A percentile compares a stretch with the other conserved stretches of the same genome.
Evolutionary conservation across 225 moss, liverwort and hornwort species (phyloP).

Genomic region (Asterella californica): DNA sequence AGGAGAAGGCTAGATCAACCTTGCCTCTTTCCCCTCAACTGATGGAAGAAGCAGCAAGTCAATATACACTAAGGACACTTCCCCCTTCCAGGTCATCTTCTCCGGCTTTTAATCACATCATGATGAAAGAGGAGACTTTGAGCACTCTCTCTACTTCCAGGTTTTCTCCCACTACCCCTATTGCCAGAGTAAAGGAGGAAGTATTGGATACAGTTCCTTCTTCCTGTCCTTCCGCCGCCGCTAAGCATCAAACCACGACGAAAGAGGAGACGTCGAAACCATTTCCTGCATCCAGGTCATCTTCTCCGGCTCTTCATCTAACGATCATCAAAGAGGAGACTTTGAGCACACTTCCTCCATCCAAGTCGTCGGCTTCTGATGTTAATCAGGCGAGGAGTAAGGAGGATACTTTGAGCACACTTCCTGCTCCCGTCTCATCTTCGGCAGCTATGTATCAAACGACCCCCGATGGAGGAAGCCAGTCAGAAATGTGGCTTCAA

Average conservation of each 20-base stretch:
- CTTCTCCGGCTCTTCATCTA: slow-evolving; percentile 7
- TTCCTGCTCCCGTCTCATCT: slow-evolving; percentile 8
- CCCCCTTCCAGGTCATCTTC: slow-evolving; percentile 13
- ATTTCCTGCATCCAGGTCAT: slow-evolving; percentile 6
- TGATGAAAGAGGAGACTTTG: background rate
- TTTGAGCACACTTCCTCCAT: slow-evolving; percentile 4
- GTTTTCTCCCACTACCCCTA: background rate
- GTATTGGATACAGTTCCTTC: background rate
- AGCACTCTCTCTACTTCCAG: background rate
- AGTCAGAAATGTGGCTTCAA: slow-evolving; percentile 58
- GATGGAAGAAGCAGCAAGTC: background rate
- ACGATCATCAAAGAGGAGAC: background rate
- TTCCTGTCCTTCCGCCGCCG: background rate
- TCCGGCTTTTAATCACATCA: slow-evolving; percentile 7
- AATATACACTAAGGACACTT: background rate
- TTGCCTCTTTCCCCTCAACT: slow-evolving; percentile 8
- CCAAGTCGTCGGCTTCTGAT: slow-evolving; percentile 13
- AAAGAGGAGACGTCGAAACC: background rate
- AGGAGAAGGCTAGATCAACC: background rate
- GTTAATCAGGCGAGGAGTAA: background rate
- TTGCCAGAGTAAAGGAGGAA: slow-evolving; percentile 4
- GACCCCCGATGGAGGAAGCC: slow-evolving; percentile 37
- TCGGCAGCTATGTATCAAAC: slow-evolving; percentile 26
- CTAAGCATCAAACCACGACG: background rate
- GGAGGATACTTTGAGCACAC: background rate